Conservation (phyloP, 2,329 filamentous ascomycete species). For the Paraconiothyrium brasiliense region DNA sequence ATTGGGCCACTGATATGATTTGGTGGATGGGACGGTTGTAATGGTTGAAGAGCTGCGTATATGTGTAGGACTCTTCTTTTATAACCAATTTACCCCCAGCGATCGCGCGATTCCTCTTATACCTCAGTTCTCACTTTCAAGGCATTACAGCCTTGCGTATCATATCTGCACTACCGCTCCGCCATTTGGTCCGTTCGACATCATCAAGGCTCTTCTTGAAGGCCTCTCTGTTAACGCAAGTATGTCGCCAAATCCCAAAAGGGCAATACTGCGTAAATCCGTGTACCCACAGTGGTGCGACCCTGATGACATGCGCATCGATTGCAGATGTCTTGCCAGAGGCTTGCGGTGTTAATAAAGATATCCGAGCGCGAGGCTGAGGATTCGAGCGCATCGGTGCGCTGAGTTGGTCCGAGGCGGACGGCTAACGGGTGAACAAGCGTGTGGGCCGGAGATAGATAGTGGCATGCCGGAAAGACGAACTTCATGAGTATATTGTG, state of each 20-base stretch:
- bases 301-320: not conserved
- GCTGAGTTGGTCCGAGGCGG: conserved; percentile 2
- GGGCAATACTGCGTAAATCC: too few species aligned
- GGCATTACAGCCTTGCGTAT: too few species aligned
- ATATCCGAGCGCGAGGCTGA: conserved; percentile 5
- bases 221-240: not conserved
- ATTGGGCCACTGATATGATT: not conserved
- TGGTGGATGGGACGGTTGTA: not conserved
- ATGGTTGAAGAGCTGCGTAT: too few species aligned
- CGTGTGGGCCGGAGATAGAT: conserved; percentile 4
- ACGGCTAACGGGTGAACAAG: not conserved
- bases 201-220: too few species aligned
- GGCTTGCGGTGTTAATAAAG: not conserved
- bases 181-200: too few species aligned
- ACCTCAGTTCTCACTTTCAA: not conserved
- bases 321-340: not conserved
- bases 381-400: not conserved
- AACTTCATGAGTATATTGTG: not conserved
- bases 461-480: not conserved
- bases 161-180: too few species aligned
- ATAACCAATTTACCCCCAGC: not conserved
- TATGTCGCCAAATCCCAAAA: not conserved
- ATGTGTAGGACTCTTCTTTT: not conserved
- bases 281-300: not conserved
- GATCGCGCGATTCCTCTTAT: not conserved